A percentile compares a stretch with the other conserved stretches of the same genome.
These are phyloP conservation scores for Monosporascus sp. DNA, from an alignment of 2,329 filamentous ascomycete genomes.

Conservation along the genomic window DNA sequence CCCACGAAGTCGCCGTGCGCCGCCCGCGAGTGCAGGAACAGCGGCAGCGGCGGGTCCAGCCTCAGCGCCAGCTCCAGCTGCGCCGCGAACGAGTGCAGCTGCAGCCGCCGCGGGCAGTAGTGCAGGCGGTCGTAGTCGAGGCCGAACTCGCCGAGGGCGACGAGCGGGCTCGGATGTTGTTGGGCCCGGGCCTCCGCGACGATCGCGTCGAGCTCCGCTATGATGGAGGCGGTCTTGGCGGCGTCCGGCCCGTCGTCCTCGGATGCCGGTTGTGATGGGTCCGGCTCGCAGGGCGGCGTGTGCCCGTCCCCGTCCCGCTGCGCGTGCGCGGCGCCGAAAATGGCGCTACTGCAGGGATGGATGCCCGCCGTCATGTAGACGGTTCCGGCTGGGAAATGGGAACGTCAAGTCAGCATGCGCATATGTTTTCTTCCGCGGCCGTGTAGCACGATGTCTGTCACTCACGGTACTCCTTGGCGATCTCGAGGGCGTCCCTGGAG, in stretches of 20 bases:
- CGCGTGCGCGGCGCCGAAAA: conserved; percentile 58
- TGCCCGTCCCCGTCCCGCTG: conserved; percentile 39
- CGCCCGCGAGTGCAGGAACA: conserved; percentile 89
- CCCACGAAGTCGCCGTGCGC: conserved; percentile 79
- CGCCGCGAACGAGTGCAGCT: conserved; percentile 77
- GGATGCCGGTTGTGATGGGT: conserved; percentile 40
- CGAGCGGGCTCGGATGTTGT: conserved; percentile 40
- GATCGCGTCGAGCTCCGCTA: conserved; percentile 58
- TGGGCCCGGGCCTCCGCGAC: conserved; percentile 50
- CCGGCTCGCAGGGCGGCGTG: conserved; percentile 48
- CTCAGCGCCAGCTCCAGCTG: conserved; percentile 74
- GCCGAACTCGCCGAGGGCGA: conserved; percentile 91
- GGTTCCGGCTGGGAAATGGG: conserved; percentile 53
- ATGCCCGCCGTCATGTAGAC: conserved; percentile 92
- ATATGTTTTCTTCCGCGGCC: no score
- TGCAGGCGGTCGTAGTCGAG: conserved; percentile 93
- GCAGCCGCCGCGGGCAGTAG: conserved; percentile 70
- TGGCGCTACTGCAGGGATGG: conserved; percentile 80
- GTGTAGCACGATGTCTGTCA: conserved; percentile 6
- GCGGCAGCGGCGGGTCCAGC: conserved; percentile 66
- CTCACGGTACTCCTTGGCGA: conserved; percentile 71
- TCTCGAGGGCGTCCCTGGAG: conserved; percentile 65
- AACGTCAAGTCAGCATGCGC: background rate
- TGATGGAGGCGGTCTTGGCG: conserved; percentile 40
- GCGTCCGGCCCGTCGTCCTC: conserved; percentile 44